These are phyloP conservation scores for Starmerella gropengiesseri DNA, from an alignment of 805 yeast species.

Conservation along the genomic window DNA sequence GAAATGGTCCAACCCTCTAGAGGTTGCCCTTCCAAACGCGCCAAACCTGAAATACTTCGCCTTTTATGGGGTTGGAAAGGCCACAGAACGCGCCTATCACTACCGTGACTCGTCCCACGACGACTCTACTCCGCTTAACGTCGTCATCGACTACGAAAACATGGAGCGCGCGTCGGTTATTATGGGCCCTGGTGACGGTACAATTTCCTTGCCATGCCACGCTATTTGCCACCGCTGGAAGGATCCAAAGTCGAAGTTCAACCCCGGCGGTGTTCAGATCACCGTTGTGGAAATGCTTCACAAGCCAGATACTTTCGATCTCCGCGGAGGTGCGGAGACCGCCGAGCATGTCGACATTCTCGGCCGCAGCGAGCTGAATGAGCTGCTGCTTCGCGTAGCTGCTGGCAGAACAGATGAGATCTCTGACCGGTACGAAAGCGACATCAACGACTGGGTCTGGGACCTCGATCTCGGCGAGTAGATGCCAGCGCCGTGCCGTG, in stretches of 20 bases:
- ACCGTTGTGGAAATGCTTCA: conserved; percentile 83
- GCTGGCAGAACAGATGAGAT: conserved; percentile 67
- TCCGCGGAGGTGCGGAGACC: conserved; percentile 93
- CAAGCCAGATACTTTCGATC: conserved; percentile 87
- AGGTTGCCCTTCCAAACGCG: conserved; percentile 83
- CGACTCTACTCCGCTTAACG: conserved; percentile 43
- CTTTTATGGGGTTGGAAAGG: conserved; percentile 93
- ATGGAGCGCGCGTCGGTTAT: conserved; percentile 48
- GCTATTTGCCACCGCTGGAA: conserved; percentile 89
- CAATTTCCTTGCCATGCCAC: conserved; percentile 79
- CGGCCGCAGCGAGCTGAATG: conserved; percentile 88
- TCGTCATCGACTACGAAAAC: conserved; percentile 58
- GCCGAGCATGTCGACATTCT: conserved; percentile 96
- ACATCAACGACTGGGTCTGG: conserved; percentile 51
- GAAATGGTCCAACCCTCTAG: conserved; percentile 93
- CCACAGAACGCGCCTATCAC: conserved; percentile 86
- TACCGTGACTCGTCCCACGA: conserved; percentile 61
- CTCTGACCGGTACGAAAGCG: conserved; percentile 46
- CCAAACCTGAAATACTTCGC: conserved; percentile 84
- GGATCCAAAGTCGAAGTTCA: conserved; percentile 46
- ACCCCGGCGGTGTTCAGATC: conserved; percentile 67
- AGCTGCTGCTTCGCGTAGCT: conserved; percentile 68
- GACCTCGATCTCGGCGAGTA: conserved; percentile 38
- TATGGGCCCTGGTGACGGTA: conserved; percentile 92
- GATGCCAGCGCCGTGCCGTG: background rate